Base-by-base conservation (phyloP, 208 protist genomes). In the Herpetomonas tarakana region DNA sequence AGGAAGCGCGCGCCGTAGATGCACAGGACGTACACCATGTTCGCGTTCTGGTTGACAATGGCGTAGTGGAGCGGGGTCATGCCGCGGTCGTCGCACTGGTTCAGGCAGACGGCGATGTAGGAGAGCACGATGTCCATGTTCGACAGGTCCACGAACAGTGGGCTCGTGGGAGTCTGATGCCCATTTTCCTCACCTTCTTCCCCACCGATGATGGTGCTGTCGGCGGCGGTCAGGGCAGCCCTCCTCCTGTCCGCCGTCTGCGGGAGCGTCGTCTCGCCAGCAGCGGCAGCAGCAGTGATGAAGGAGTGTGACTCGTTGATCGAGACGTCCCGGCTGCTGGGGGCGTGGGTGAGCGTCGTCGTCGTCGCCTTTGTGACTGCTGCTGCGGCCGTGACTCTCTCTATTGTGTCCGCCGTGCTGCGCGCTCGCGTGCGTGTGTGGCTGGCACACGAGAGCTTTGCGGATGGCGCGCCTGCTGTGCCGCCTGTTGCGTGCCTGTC, bases 31-130 rank as follows among this genome's bases (percentile, higher is more conserved):
- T 65, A 76, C 7, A 77, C 70, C 62, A 77, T 69, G 51, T 63
- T 65, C 0, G 69, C 65, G 46, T 77, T 81, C 51, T 59, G 65
- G 49, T 81, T 76, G 7, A 61, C 70, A 38, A 77, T 81, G 31
- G 71, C 75, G 70, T 76, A 77, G 66, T 81, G 75, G 39, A 82
- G 71, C 47, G 70, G 65, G 11, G 71, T 75, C 46, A 82, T 41
- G 22, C 70, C 66, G 12, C 54, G 45, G 22, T 65, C 54, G 46
- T 82, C 76, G n/a, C 69, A 25, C 9, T 56, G 31, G 60, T 78
- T 75, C 35, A 78, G 54, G 21, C 65, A 71, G 1, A 31, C 45
- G 16, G 58, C 63, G 3, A 76, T 44, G 6, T 49, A 49, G 16
- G 44, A 49, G 16, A 49, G 44, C 44, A 22, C 44, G 4, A 49